Percentiles rank a stretch among this genome's conserved stretches.
phyloP scores from a whole-genome alignment of 2,329 filamentous ascomycete species.

The Penicillium occitanis region DNA sequence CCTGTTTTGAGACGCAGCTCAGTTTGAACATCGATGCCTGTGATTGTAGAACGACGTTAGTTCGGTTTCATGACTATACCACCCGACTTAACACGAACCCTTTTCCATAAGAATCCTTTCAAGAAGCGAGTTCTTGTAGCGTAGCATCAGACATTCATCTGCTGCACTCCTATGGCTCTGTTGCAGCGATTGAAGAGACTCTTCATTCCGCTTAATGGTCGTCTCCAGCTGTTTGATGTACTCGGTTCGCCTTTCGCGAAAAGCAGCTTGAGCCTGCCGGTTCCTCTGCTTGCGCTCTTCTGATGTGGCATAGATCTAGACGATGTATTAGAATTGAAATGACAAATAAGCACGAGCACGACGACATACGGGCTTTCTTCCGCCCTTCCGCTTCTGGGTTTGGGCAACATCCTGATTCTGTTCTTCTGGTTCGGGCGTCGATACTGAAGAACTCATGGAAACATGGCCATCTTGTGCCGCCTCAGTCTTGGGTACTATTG shows the following conservation, averaged over 20 bases:
- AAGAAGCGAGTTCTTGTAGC: conserved; percentile 95
- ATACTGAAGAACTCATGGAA: conserved; percentile 47
- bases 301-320: conserved; percentile 94
- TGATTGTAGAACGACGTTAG: conserved; percentile 37
- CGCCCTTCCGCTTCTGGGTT: conserved; percentile 89
- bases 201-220: conserved; percentile 95
- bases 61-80: not conserved
- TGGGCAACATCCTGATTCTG: conserved; percentile 46
- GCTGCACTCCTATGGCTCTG: conserved; percentile 91
- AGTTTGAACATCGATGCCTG: conserved; percentile 94
- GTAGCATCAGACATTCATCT: conserved; percentile 95
- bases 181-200: conserved; percentile 87
- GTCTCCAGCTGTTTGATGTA: conserved; percentile 99
- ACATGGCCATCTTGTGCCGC: conserved; percentile 43
- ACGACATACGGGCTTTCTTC: conserved; percentile 83
- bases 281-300: conserved; percentile 98
- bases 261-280: conserved; percentile 93
- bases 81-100: conserved; percentile 54
- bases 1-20: conserved; percentile 91
- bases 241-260: conserved; percentile 92
- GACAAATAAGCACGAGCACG: not conserved
- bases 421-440: conserved; percentile 48
- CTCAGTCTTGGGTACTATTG: conserved; percentile 45
- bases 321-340: not conserved
- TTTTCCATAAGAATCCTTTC: conserved; percentile 96